Base-by-base conservation (phyloP, 1,284 basidiomycete species). In the Retiboletus flavoniger region DNA sequence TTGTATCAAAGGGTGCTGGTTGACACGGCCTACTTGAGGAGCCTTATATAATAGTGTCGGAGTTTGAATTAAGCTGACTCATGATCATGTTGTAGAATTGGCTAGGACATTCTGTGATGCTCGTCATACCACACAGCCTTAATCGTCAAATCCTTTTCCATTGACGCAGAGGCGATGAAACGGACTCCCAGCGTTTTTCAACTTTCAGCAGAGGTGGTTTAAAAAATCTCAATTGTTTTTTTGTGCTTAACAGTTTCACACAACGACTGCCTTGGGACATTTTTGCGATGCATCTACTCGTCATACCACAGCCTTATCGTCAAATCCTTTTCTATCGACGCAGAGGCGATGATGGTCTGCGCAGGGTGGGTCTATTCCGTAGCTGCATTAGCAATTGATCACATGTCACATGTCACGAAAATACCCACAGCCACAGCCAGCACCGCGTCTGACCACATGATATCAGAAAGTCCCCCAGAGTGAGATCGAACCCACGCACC, bases 141-240 rank as follows among this genome's bases (percentile, higher is more conserved):
- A 94, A 94, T 90, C 2, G 83, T 85, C 55, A 89, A 72, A 64
- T 94, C 92, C 63, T 90, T 91, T 63, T 94, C 91, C 79, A 91
- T 85, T 11, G 84, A 82, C 26, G 89, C 90, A 9, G n/a, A n/a
- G n/a, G 91, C 92, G 57, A 95, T 87, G 51, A 90, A 24, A 24
- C 24, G 24, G 24, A 24, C 24, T 24, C 4, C 24, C 24, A 24
- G 4, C 24, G 24, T 24, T 24, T 24, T 24, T 6, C 24, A 6
- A 24, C 6, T 24, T 24, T 24, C 6, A 24, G 24, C n/a, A n/a
- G n/a, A n/a, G n/a, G n/a, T n/a, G n/a, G n/a, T 24, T 6, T 24
- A 6, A 24, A 24, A 24, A 5, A 24, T 24, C 6, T 24, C 4
- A 6, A 24, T 24, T 24, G 24, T 24, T 24, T 24, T 4, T 24